Evolutionary conservation across 495 filamentous ascomycete genomes (phyloP).

Genomic region (Jackrogersella multiformis): DNA sequence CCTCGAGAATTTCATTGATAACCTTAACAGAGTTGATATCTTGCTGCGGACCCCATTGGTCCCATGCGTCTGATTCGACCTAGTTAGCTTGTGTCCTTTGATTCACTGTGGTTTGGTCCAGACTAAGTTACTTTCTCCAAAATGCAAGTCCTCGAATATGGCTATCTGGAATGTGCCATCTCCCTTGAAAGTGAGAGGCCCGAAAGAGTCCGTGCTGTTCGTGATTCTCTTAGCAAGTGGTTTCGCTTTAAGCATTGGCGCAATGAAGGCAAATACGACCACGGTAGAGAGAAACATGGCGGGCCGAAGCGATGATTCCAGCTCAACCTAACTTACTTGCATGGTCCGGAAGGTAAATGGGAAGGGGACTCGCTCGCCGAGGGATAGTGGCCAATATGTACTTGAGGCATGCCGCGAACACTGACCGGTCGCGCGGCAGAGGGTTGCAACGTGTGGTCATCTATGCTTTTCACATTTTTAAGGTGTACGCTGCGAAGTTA

Average conservation of each 20-base stretch:
- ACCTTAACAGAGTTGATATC: slow-evolving; percentile 68
- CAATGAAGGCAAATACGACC: slow-evolving; percentile 4
- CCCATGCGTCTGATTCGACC: slow-evolving; percentile 54
- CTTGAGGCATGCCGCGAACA: slow-evolving; percentile 33
- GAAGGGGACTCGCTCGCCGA: slow-evolving; percentile 9
- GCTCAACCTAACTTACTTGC: slow-evolving; percentile 24
- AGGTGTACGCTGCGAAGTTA: slow-evolving; percentile 1
- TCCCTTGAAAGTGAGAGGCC: slow-evolving; percentile 50
- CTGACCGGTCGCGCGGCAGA: background rate
- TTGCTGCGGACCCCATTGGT: slow-evolving; percentile 65
- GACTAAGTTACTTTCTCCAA: slow-evolving; percentile 64
- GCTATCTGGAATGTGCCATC: slow-evolving; percentile 60
- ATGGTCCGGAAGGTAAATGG: background rate
- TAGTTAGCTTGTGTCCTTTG: slow-evolving; percentile 1
- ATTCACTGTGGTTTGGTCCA: background rate
- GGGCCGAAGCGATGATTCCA: background rate
- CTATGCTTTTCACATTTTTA: slow-evolving; percentile 15
- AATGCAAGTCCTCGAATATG: slow-evolving; percentile 75
- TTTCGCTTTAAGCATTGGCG: slow-evolving; percentile 22
- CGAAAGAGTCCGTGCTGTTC: slow-evolving; percentile 27
- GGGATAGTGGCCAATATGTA: slow-evolving; percentile 41
- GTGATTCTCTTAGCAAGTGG: slow-evolving; percentile 16
- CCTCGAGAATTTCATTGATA: slow-evolving; percentile 67
- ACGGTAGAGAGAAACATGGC: slow-evolving; percentile 15
- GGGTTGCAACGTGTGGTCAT: slow-evolving; percentile 32